phyloP scores from a whole-genome alignment of 1,139 yeast genomes.

The Yamadazyma mexicana region DNA sequence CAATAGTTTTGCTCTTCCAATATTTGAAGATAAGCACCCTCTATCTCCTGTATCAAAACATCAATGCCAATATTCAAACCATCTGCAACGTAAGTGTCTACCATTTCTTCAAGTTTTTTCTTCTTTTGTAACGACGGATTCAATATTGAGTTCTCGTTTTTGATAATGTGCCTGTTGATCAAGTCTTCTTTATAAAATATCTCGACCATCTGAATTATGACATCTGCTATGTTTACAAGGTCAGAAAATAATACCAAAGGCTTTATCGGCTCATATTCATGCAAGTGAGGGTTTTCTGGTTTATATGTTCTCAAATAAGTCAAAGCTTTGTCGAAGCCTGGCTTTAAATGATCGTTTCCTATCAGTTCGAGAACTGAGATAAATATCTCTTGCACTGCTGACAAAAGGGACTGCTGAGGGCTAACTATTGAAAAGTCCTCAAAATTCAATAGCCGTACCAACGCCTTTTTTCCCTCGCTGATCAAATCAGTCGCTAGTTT shows the following conservation, averaged over 20 bases:
- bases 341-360: slow-evolving; percentile 71
- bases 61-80: slow-evolving; percentile 91
- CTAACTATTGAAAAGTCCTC: slow-evolving; percentile 35
- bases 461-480: slow-evolving; percentile 38
- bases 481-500: slow-evolving; percentile 39
- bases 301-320: slow-evolving; percentile 68
- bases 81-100: slow-evolving; percentile 88
- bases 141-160: slow-evolving; percentile 71
- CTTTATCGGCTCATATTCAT: slow-evolving; percentile 49
- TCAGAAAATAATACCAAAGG: slow-evolving; percentile 89
- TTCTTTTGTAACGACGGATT: slow-evolving; percentile 81
- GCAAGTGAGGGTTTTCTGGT: slow-evolving; percentile 12
- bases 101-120: slow-evolving; percentile 72
- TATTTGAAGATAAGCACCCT: slow-evolving; percentile 26
- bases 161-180: slow-evolving; percentile 58
- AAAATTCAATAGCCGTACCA: slow-evolving; percentile 35
- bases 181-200: slow-evolving; percentile 89
- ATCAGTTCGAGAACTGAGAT: slow-evolving; percentile 62
- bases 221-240: slow-evolving; percentile 87
- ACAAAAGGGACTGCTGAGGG: slow-evolving; percentile 29
- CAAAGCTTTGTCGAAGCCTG: slow-evolving; percentile 83
- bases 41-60: slow-evolving; percentile 77
- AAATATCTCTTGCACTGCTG: slow-evolving; percentile 58
- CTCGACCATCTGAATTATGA: slow-evolving; percentile 89
- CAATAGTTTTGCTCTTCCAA: slow-evolving; percentile 10